Evolutionary conservation across 1,139 yeast genomes (phyloP).

Genomic region (Sugiyamaella grinbergsii): DNA sequence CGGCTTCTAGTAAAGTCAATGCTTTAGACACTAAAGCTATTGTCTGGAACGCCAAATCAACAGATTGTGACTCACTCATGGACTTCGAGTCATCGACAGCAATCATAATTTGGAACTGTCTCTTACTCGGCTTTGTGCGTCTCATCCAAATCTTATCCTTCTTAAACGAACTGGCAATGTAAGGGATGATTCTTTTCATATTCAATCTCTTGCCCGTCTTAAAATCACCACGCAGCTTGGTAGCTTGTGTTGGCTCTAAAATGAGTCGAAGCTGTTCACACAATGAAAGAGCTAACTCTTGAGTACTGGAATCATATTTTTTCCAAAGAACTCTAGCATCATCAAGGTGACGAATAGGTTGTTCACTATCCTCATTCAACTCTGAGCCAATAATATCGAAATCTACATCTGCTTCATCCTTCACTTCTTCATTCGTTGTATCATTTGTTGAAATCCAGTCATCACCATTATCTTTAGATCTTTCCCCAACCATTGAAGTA

Average conservation of each 20-base stretch:
- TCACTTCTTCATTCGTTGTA: constrained; percentile 20
- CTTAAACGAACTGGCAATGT: constrained; percentile 95
- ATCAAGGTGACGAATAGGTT: constrained; percentile 57
- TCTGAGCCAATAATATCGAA: constrained; percentile 25
- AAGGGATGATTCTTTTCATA: constrained; percentile 96
- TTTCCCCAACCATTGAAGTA: constrained; percentile 31
- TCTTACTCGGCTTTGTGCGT: constrained; percentile 94
- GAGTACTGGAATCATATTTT: constrained; percentile 76
- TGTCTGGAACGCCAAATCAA: constrained; percentile 89
- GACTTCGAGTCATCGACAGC: constrained; percentile 97
- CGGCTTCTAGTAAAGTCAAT: constrained; percentile 89
- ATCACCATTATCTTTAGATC: constrained; percentile 15
- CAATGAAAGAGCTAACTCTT: constrained; percentile 80
- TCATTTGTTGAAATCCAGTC: constrained; percentile 16
- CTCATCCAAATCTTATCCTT: constrained; percentile 98
- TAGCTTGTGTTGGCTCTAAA: constrained; percentile 92
- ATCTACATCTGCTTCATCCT: constrained; percentile 28
- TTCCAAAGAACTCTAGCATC: constrained; percentile 82
- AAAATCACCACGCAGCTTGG: constrained; percentile 92
- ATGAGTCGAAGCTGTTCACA: constrained; percentile 93
- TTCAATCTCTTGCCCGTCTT: constrained; percentile 96
- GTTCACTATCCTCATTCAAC: constrained; percentile 42
- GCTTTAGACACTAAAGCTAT: constrained; percentile 95
- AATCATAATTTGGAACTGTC: constrained; percentile 96
- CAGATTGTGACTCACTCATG: constrained; percentile 91